phyloP scores from a whole-genome alignment of 179 eudicot genomes.

The Beta lomatogona region DNA sequence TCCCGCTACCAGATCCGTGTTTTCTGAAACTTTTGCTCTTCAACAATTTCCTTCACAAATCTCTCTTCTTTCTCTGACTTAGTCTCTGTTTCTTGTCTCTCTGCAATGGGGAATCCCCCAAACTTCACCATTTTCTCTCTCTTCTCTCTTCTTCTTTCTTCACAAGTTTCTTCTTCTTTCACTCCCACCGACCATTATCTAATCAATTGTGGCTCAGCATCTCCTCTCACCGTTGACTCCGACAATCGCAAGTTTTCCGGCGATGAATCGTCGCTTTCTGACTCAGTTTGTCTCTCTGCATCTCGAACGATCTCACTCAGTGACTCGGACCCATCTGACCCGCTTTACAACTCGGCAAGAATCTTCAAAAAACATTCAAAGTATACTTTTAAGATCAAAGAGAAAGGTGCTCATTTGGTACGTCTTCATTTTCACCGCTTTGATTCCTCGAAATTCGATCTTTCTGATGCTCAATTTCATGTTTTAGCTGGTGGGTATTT shows the following conservation, averaged over 20 bases:
- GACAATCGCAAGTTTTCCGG: slow-evolving; percentile 58
- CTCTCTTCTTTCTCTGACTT: slow-evolving; percentile 4
- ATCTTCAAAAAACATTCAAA: slow-evolving; percentile 50
- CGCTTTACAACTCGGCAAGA: slow-evolving; percentile 56
- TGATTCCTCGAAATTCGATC: slow-evolving; percentile 29
- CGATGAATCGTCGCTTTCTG: slow-evolving; percentile 41
- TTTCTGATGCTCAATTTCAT: slow-evolving; percentile 51
- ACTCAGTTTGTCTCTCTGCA: slow-evolving; percentile 37
- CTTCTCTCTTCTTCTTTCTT: slow-evolving; percentile 31
- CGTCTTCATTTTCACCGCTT: slow-evolving; percentile 66
- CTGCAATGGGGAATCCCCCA: slow-evolving; percentile 31
- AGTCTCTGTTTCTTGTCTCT: neutral
- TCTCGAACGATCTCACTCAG: slow-evolving; percentile 33
- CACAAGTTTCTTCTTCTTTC: slow-evolving; percentile 38
- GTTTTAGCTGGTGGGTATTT: slow-evolving; percentile 65
- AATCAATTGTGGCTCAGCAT: slow-evolving; percentile 65
- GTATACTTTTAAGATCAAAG: slow-evolving; percentile 51
- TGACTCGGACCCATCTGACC: slow-evolving; percentile 36
- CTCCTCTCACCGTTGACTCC: slow-evolving; percentile 38
- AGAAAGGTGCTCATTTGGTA: slow-evolving; percentile 64
- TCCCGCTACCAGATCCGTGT: neutral
- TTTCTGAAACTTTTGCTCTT: neutral
- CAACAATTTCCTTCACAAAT: neutral
- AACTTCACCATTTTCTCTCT: neutral
- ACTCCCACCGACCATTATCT: slow-evolving; percentile 66